These are phyloP conservation scores for Populus nigra DNA, from an alignment of 345 rosid species.

Conservation along the genomic window DNA sequence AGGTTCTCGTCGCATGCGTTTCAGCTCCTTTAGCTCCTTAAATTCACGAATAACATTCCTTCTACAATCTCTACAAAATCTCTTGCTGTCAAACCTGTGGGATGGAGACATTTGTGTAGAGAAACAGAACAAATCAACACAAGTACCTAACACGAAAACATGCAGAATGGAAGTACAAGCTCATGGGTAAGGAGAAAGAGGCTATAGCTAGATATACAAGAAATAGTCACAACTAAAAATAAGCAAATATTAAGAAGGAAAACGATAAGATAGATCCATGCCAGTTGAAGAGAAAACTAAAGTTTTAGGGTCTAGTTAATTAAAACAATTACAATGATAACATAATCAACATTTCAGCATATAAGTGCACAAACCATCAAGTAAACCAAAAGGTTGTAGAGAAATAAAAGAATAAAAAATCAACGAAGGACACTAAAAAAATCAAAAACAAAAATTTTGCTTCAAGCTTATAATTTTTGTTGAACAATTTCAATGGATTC, in stretches of 20 bases:
- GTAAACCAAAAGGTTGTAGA: background rate
- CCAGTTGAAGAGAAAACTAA: background rate
- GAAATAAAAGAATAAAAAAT: background rate
- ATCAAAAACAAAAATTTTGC: background rate
- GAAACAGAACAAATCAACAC: background rate
- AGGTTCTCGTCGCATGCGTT: slow-evolving; percentile 79
- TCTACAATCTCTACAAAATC: slow-evolving; percentile 97
- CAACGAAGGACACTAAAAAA: background rate
- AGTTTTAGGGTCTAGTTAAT: background rate
- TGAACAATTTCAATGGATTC: background rate
- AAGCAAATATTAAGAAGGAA: background rate
- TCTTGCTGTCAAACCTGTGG: slow-evolving; percentile 90
- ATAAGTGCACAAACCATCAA: background rate
- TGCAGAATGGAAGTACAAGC: slow-evolving; percentile 9
- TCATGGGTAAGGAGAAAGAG: background rate
- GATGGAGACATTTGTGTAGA: slow-evolving; percentile 11
- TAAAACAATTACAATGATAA: background rate
- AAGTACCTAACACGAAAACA: background rate
- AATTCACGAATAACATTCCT: slow-evolving; percentile 89
- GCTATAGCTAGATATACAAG: background rate
- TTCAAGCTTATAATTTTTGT: background rate
- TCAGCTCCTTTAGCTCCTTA: slow-evolving; percentile 92
- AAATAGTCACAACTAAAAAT: background rate
- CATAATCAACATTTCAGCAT: background rate
- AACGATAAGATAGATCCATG: background rate